Percentiles rank a stretch among this genome's conserved stretches.
These are phyloP conservation scores for Picea mariana DNA, from an alignment of 83 land plant species.

Conservation along the genomic window DNA sequence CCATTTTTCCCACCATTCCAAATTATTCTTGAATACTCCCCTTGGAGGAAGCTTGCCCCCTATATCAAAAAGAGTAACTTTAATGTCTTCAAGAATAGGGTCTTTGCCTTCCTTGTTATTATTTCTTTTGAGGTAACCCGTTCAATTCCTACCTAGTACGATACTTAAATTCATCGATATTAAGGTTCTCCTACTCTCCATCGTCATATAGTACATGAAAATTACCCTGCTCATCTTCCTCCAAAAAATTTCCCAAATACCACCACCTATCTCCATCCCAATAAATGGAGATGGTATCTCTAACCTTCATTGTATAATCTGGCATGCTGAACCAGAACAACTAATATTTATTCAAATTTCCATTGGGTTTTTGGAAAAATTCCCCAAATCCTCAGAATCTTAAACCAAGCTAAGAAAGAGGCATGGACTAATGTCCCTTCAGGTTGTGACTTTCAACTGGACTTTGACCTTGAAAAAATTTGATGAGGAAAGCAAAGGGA, in stretches of 20 bases:
- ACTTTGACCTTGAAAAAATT: no score
- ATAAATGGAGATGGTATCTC: slow-evolving; percentile 11
- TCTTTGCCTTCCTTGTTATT: not conserved
- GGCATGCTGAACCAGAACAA: not conserved
- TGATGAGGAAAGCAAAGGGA: no score
- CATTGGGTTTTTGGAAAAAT: no score
- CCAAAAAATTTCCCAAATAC: not conserved
- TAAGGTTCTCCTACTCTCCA: slow-evolving; percentile 5
- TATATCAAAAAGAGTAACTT: not conserved
- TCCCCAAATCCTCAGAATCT: no score
- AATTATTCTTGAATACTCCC: no score
- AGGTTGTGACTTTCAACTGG: no score
- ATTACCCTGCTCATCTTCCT: not conserved
- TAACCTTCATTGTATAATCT: not conserved
- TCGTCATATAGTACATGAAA: slow-evolving; percentile 10
- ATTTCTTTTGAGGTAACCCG: not conserved
- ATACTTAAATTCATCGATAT: slow-evolving; percentile 2
- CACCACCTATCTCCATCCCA: slow-evolving; percentile 5
- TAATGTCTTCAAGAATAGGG: not conserved
- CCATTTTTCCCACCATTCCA: no score
- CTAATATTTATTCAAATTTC: no score
- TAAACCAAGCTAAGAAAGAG: no score
- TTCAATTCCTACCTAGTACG: not conserved
- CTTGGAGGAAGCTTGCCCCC: slow-evolving; percentile 29
- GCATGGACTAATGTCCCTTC: no score